These are phyloP conservation scores for Xenoacremonium recifei DNA, from an alignment of 2,329 filamentous ascomycete genomes.

Conservation along the genomic window DNA sequence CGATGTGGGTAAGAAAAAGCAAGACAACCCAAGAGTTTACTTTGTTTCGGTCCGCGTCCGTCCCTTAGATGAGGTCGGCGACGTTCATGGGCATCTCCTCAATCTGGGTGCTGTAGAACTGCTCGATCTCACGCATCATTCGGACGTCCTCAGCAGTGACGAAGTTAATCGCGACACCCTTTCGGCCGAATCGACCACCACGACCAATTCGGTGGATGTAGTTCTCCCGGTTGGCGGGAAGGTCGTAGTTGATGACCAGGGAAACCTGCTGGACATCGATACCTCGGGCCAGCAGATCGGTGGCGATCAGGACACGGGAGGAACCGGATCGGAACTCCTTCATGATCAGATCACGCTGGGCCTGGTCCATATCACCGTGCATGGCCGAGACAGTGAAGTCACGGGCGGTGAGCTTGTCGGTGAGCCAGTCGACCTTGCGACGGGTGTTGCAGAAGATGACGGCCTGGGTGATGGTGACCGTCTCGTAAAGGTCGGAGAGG, in stretches of 20 bases:
- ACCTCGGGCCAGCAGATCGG: slow-evolving; percentile 96
- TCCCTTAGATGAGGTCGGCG: slow-evolving; percentile 72
- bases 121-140: slow-evolving; percentile 99
- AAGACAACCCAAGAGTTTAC: slow-evolving; percentile 22
- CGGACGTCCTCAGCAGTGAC: slow-evolving; percentile 98
- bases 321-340: slow-evolving; percentile 99
- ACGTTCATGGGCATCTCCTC: slow-evolving; percentile 99
- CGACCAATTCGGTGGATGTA: slow-evolving; percentile 99
- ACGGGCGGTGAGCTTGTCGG: slow-evolving; percentile 96
- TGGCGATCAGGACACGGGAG: slow-evolving; percentile 97
- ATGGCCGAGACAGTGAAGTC: slow-evolving; percentile 99
- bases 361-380: slow-evolving; percentile 99
- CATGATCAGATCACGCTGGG: slow-evolving; percentile 98
- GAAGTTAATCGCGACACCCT: slow-evolving; percentile 99
- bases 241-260: slow-evolving; percentile 99
- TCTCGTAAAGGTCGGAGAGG: slow-evolving; percentile 98
- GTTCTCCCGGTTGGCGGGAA: slow-evolving; percentile 98
- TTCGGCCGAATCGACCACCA: slow-evolving; percentile 98
- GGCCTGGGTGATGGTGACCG: slow-evolving; percentile 97
- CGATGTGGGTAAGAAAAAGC: slow-evolving; percentile 16
- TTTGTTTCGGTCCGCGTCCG: slow-evolving; percentile 23
- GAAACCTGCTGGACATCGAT: slow-evolving; percentile 99
- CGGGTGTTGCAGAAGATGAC: slow-evolving; percentile 99
- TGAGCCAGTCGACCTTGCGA: slow-evolving; percentile 99
- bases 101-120: slow-evolving; percentile 99